Percentiles rank a stretch among this genome's conserved stretches.
Conservation (phyloP, 2,329 filamentous ascomycete species). For the Trichophyton verrucosum region DNA sequence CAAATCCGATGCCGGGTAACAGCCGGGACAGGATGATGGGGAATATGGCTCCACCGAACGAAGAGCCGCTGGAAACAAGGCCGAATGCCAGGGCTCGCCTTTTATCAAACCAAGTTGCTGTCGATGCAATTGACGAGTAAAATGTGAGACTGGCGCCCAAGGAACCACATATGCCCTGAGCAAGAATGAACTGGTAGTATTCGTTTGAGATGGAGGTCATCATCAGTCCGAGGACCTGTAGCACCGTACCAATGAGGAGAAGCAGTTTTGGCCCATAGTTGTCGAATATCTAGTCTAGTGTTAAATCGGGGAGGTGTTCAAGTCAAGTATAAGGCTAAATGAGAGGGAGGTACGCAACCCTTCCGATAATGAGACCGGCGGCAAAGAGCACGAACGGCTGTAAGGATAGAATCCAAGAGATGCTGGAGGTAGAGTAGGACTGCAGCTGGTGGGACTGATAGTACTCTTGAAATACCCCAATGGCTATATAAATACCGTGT, state of each 20-base stretch:
- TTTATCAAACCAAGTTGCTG: conserved; percentile 42
- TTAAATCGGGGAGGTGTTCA: conserved; percentile 27
- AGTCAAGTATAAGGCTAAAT: not conserved
- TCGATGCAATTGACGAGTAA: conserved; percentile 30
- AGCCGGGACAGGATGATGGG: conserved; percentile 49
- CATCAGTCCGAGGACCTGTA: conserved; percentile 48
- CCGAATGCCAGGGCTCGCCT: conserved; percentile 43
- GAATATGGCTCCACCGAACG: conserved; percentile 47
- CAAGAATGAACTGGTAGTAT: conserved; percentile 47
- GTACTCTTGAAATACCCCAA: conserved; percentile 47
- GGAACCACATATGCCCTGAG: conserved; percentile 43
- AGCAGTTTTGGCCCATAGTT: conserved; percentile 48
- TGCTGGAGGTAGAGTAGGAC: conserved; percentile 40
- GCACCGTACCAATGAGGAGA: conserved; percentile 37
- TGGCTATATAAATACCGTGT: conserved; percentile 18
- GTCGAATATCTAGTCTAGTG: conserved; percentile 42
- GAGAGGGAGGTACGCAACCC: not conserved
- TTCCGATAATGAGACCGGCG: conserved; percentile 20
- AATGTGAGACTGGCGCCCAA: conserved; percentile 41
- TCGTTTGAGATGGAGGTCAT: conserved; percentile 43
- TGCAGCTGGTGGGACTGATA: conserved; percentile 42
- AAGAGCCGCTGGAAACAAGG: conserved; percentile 42
- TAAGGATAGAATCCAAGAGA: conserved; percentile 51
- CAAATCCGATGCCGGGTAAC: conserved; percentile 41
- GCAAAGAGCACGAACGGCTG: conserved; percentile 45